Base-by-base conservation (phyloP, 2,329 filamentous ascomycete species). In the Fusarium citri region DNA sequence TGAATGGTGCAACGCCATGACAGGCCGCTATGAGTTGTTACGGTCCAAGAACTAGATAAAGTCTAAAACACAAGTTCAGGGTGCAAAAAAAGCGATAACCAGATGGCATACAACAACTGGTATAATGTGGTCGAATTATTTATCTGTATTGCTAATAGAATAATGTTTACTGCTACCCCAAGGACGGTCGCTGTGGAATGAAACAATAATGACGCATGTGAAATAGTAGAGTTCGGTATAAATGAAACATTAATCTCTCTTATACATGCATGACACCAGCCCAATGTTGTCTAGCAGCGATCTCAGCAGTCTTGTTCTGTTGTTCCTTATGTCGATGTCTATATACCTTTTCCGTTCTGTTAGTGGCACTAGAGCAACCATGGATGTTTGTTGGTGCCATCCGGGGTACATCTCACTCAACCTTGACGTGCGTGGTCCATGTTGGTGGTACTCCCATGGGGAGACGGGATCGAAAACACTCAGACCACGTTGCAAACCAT, bases 141-240 rank as follows among this genome's bases (percentile, higher is more conserved):
- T 37, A 37, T 37, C 18, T n/a, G 18, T n/a, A 37, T 37, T n/a
- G 18, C 34, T 37, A 37, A 12, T 37, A n/a, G 18, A 37, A 10
- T 37, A 6, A 12, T 37, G 34, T n/a, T 37, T 37, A n/a, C 6
- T n/a, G n/a, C 14, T 10, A 20, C 14, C 34, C 26, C 25, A 20
- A 26, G 5, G 63, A 68, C 64, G 55, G 59, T 66, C 63, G 71
- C 66, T 49, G 51, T 53, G 45, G 47, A 63, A 64, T 69, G 68
- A 73, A 72, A 63, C 54, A 68, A 66, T 56, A 49, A 66, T 72
- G 71, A 74, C 60, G 64, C 59, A 64, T 49, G 34, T 66, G 28
- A 18, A 40, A 22, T 26, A 34, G 37, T 51, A 45, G 49, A 31
- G n/a, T 47, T 20, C 15, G 42, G 42, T 40, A 45, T 50, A 66